phyloP scores from a whole-genome alignment of 1,284 basidiomycete genomes.

The Tilletia caries region DNA sequence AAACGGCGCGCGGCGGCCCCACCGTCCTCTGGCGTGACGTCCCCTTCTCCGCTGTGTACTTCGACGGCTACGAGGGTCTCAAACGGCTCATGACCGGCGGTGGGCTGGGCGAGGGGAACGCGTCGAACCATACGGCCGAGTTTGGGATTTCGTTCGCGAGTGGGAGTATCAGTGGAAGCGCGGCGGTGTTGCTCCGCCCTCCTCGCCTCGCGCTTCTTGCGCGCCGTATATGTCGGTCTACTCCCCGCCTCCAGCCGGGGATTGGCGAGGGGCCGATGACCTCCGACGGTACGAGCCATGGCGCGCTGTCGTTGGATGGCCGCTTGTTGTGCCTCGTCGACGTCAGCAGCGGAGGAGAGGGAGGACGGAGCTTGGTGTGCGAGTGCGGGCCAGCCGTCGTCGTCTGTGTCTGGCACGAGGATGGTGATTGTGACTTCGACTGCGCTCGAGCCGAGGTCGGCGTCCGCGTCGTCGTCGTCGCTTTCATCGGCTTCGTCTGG shows the following conservation, averaged over 20 bases:
- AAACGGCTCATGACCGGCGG: conserved; percentile 50
- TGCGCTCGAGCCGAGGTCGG: not conserved
- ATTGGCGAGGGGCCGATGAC: too few relatives aligned
- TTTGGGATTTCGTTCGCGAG: conserved; percentile 74
- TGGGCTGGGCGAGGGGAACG: conserved; percentile 53
- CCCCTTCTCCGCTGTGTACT: conserved; percentile 91
- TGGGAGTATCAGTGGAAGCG: conserved; percentile 61
- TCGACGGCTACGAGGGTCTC: conserved; percentile 60
- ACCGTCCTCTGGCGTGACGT: conserved; percentile 88
- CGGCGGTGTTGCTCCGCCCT: conserved; percentile 68
- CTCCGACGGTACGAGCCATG: too few relatives aligned
- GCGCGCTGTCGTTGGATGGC: too few relatives aligned
- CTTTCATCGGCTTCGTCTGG: not conserved
- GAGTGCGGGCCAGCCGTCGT: conserved; percentile 6
- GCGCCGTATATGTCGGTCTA: too few relatives aligned
- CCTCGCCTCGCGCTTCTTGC: too few relatives aligned
- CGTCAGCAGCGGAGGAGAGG: too few relatives aligned
- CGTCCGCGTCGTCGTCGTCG: not conserved
- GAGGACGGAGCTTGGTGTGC: too few relatives aligned
- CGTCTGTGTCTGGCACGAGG: not conserved
- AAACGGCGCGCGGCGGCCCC: conserved; percentile 58
- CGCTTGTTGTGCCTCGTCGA: too few relatives aligned
- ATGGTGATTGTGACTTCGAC: conserved; percentile 9
- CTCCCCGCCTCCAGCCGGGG: too few relatives aligned
- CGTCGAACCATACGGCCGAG: conserved; percentile 63